A percentile compares a stretch with the other conserved stretches of the same genome.
Evolutionary conservation across 495 filamentous ascomycete genomes (phyloP).

Genomic region (Xylaria flabelliformis): DNA sequence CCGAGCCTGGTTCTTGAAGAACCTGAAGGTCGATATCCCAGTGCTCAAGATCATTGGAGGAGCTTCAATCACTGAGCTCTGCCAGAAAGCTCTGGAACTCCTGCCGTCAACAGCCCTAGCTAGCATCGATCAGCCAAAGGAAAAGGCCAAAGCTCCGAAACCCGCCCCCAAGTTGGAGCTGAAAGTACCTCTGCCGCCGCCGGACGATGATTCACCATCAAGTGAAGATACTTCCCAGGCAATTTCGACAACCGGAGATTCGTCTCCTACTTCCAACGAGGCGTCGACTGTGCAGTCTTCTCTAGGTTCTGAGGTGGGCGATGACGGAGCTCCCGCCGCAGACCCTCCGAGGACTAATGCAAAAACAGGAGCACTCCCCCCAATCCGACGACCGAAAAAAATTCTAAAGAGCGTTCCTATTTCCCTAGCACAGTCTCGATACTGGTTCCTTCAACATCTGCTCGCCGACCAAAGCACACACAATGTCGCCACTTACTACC

Average conservation of each 20-base stretch:
- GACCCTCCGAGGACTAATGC: background rate
- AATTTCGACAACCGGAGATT: background rate
- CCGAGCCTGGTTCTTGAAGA: conserved; percentile 49
- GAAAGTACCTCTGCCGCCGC: background rate
- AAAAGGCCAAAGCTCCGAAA: background rate
- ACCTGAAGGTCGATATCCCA: conserved; percentile 49
- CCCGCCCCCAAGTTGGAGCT: background rate
- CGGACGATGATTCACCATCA: background rate
- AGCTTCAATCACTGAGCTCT: conserved; percentile 36
- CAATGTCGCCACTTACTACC: conserved; percentile 43
- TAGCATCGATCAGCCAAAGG: background rate
- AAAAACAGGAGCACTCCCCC: conserved; percentile 4
- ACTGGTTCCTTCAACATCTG: conserved; percentile 51
- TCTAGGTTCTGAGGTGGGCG: background rate
- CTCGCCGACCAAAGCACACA: conserved; percentile 43
- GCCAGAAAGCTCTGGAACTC: conserved; percentile 9
- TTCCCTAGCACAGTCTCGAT: conserved; percentile 49
- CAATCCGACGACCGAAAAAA: background rate
- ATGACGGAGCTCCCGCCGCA: background rate
- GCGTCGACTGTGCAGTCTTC: background rate
- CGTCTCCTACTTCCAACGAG: background rate
- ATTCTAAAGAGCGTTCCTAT: conserved; percentile 29
- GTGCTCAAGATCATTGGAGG: conserved; percentile 57
- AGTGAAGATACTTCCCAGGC: background rate
- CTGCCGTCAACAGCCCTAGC: background rate